Evolutionary conservation across 2,329 filamentous ascomycete genomes (phyloP), one percentile per base, ranked within the genome.

Genomic region (Davidsoniella australis): DNA sequence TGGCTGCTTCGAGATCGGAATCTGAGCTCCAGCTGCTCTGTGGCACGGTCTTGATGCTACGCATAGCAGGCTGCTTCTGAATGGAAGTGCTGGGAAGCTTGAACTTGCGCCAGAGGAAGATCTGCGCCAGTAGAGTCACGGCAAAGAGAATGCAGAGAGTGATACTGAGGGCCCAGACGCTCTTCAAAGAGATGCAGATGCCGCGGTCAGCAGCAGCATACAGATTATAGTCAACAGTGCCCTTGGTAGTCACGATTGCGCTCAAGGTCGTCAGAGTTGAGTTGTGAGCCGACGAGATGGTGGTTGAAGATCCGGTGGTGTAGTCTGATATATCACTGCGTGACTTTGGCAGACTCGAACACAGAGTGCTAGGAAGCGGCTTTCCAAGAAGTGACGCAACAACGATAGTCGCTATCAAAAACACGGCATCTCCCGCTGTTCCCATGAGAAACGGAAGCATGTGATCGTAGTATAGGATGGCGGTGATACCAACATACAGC

Each of bases 161-260:
- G 63, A 94, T 88, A 62, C 78, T 76, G 53, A 94, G 65, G 1
- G 86, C 87, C 88, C 87, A 94, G 56, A 91, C 76, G 14, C 82
- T 76, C 71, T 94, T 93, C 62, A 87, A 78, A 68, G 91, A 79
- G 59, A 80, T 78, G 67, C 88, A 95, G 49, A 83, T 82, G 16
- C 73, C 63, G 61, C 70, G 70, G 56, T 69, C 70, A 3, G 68
- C 66, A 49, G 69, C 68, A 18, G 71, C 68, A 63, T 73, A 73
- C 41, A 67, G 60, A 47, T 69, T 62, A 58, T 68, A 70, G 54
- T 64, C 65, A 33, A 61, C 50, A 14, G 54, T 26, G 5, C 17
- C 45, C 18, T 44, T 38, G 41, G 9, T 18, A 45, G 36, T 51
- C 45, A 24, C 10, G 38, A 20, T 29, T 9, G 29, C 7, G 12